Evolutionary conservation across 2,329 filamentous ascomycete genomes (phyloP).

Genomic region (Myriosclerotinia scirpicola): DNA sequence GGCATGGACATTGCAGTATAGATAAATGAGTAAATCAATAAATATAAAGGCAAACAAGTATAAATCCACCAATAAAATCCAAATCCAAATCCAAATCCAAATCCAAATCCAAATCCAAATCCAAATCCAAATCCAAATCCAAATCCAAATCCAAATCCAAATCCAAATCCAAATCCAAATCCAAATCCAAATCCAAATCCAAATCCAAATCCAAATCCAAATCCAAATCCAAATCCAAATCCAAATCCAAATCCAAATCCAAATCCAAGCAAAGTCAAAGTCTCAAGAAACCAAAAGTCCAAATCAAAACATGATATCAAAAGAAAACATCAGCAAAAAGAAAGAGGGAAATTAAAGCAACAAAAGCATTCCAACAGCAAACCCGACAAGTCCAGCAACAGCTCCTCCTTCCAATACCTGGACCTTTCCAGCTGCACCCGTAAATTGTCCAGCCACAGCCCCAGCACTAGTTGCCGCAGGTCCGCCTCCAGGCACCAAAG

Average conservation of each 20-base stretch:
- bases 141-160: too few relatives aligned
- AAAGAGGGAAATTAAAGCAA: conserved; percentile 18
- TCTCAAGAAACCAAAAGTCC: background rate
- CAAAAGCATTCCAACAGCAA: conserved; percentile 20
- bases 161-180: too few relatives aligned
- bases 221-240: too few relatives aligned
- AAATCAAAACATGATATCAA: conserved; percentile 18
- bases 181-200: too few relatives aligned
- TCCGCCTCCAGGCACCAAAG: background rate
- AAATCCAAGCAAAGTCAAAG: too few relatives aligned
- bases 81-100: too few relatives aligned
- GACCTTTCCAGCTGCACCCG: background rate
- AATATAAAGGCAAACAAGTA: background rate
- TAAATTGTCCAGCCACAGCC: background rate
- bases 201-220: too few relatives aligned
- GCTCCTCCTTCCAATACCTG: conserved; percentile 5
- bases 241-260: background rate
- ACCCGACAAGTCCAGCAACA: conserved; percentile 16
- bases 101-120: too few relatives aligned
- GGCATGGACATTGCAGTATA: background rate
- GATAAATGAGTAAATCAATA: background rate
- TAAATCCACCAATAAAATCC: background rate
- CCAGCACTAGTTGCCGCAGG: conserved; percentile 3
- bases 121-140: too few relatives aligned
- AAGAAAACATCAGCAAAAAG: background rate